A percentile compares a stretch with the other conserved stretches of the same genome.
phyloP scores from a whole-genome alignment of 169 alveolate genomes.

The Eimeria necatrix region DNA sequence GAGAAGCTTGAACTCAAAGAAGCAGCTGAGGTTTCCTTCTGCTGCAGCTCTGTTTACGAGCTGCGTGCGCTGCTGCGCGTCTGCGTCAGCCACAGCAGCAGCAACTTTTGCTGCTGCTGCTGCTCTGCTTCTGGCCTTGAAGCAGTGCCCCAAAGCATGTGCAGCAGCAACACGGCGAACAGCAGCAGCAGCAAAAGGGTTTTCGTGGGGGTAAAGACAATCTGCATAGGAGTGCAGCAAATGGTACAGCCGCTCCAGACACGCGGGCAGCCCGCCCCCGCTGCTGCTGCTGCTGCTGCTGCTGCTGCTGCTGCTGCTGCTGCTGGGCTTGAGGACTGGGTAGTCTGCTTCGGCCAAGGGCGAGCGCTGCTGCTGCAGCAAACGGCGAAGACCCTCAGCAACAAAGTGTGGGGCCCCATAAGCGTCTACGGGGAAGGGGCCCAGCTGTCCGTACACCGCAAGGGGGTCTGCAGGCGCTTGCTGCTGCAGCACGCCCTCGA shows the following conservation, averaged over 20 bases:
- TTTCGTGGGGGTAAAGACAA: not conserved
- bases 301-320: not conserved
- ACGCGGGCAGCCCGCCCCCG: not conserved
- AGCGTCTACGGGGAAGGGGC: not conserved
- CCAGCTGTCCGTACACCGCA: not conserved
- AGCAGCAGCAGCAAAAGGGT: no score
- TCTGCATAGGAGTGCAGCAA: not conserved
- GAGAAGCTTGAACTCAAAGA: not conserved
- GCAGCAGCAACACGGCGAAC: not conserved
- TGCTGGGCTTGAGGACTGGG: not conserved
- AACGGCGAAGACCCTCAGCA: not conserved
- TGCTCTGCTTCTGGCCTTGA: not conserved
- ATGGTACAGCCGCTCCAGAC: not conserved
- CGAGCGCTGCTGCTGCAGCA: not conserved
- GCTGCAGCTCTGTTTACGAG: not conserved
- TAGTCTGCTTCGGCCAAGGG: not conserved
- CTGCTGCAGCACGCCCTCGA: not conserved
- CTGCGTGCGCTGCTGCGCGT: not conserved
- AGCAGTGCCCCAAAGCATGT: not conserved
- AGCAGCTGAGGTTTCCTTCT: not conserved
- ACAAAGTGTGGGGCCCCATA: not conserved
- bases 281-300: no score
- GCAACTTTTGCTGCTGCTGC: conserved; percentile 5
- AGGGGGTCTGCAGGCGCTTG: not conserved
- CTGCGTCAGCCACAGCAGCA: no score